Conservation (phyloP, 345 rosid genomes). For the Eucalyptus fibrosa region DNA sequence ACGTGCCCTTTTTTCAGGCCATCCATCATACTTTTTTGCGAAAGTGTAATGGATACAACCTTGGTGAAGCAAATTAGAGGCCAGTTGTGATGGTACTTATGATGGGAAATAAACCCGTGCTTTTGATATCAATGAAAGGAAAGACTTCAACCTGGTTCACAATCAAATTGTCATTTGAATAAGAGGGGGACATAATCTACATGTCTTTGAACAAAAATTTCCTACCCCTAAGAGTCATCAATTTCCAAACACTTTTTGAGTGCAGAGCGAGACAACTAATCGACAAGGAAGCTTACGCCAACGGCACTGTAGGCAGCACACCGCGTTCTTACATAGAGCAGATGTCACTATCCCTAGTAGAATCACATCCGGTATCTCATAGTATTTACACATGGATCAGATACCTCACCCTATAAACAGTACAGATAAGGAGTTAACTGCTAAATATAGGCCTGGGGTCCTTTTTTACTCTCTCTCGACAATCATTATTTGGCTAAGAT, state of each 20-base stretch:
- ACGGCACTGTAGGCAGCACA: not conserved
- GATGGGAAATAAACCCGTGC: not conserved
- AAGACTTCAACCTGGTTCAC: not conserved
- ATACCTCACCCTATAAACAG: not conserved
- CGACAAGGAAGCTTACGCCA: not conserved
- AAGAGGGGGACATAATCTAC: conserved; percentile 10
- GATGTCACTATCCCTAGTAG: not conserved
- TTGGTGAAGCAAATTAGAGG: not conserved
- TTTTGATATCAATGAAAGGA: conserved; percentile 3
- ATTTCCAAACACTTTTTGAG: not conserved
- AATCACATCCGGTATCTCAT: not conserved
- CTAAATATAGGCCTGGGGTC: not conserved
- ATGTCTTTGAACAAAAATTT: conserved; percentile 8
- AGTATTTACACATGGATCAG: not conserved
- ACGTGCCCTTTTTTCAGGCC: not conserved
- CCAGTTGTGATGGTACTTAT: not conserved
- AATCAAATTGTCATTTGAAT: conserved; percentile 18
- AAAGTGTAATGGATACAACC: not conserved
- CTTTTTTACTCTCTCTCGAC: not conserved
- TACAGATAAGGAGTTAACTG: not conserved
- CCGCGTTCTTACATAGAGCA: not conserved
- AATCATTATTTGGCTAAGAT: not conserved
- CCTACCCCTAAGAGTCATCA: not conserved
- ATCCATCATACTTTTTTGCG: not conserved
- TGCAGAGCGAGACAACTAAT: not conserved